A percentile compares a stretch with the other conserved stretches of the same genome.
These are phyloP conservation scores for Diaporthe ilicicola DNA, from an alignment of 2,329 filamentous ascomycete species.

Conservation along the genomic window DNA sequence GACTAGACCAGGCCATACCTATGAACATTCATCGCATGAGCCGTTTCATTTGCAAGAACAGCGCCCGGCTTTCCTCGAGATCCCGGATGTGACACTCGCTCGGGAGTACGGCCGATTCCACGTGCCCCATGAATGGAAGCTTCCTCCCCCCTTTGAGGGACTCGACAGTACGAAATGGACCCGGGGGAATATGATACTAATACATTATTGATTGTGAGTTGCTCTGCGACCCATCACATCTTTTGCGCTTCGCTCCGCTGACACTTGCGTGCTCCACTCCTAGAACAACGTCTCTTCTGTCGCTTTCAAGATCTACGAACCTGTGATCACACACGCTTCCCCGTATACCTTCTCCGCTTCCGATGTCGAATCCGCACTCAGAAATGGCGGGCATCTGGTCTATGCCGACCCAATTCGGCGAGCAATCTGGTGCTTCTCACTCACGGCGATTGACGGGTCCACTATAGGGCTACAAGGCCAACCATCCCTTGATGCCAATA, in stretches of 20 bases:
- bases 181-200: conserved; percentile 71
- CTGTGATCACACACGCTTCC: conserved; percentile 52
- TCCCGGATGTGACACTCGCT: conserved; percentile 24
- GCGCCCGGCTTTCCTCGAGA: conserved; percentile 17
- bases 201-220: conserved; percentile 64
- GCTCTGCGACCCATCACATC: neutral
- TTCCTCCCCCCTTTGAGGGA: conserved; percentile 35
- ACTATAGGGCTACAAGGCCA: conserved; percentile 36
- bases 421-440: conserved; percentile 64
- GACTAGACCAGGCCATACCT: neutral
- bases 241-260: conserved; percentile 26
- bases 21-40: conserved; percentile 18
- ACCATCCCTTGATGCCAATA: conserved; percentile 46
- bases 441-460: conserved; percentile 52
- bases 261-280: conserved; percentile 21
- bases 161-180: conserved; percentile 61
- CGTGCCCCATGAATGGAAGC: conserved; percentile 33
- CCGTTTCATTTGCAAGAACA: conserved; percentile 1
- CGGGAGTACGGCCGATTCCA: conserved; percentile 26
- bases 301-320: conserved; percentile 64
- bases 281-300: conserved; percentile 67
- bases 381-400: conserved; percentile 62
- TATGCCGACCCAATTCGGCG: conserved; percentile 60
- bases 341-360: conserved; percentile 56
- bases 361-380: conserved; percentile 60